Percentiles rank a stretch among this genome's conserved stretches.
phyloP scores from a whole-genome alignment of 2,329 filamentous ascomycete genomes.

The Neonectria neomacrospora region DNA sequence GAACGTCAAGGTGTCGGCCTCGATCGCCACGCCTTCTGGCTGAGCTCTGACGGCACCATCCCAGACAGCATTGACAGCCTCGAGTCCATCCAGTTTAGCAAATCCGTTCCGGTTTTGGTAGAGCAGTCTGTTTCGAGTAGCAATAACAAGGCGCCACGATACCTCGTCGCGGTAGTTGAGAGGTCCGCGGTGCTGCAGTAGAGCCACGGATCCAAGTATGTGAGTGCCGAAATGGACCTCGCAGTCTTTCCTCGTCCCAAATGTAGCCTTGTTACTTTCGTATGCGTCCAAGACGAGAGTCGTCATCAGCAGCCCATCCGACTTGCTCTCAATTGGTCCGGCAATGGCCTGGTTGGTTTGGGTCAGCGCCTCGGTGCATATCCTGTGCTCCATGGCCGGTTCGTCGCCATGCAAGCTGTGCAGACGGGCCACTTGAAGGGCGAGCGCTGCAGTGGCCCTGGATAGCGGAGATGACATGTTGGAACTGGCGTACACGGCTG shows the following conservation, averaged over 20 bases:
- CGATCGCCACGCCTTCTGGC: slow-evolving; percentile 1
- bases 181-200: slow-evolving; percentile 15
- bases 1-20: slow-evolving; percentile 11
- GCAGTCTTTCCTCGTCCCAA: neutral
- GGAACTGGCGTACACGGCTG: slow-evolving; percentile 8
- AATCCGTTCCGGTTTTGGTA: slow-evolving; percentile 1
- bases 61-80: slow-evolving; percentile 2
- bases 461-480: neutral
- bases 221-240: neutral
- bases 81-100: neutral
- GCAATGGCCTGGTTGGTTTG: slow-evolving; percentile 11
- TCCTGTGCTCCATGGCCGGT: neutral
- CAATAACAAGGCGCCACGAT: slow-evolving; percentile 18
- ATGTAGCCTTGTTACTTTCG: neutral
- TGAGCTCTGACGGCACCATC: neutral
- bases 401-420: neutral
- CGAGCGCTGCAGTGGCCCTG: slow-evolving; percentile 14
- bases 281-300: slow-evolving; percentile 20
- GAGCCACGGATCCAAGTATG: slow-evolving; percentile 6
- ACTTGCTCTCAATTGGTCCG: slow-evolving; percentile 7
- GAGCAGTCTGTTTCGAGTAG: slow-evolving; percentile 21
- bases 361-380: slow-evolving; percentile 1
- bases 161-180: slow-evolving; percentile 16
- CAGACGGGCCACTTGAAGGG: slow-evolving; percentile 12
- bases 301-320: slow-evolving; percentile 16